Evolutionary conservation across 805 yeast genomes (phyloP).

Genomic region (Blastobotrys americana): DNA sequence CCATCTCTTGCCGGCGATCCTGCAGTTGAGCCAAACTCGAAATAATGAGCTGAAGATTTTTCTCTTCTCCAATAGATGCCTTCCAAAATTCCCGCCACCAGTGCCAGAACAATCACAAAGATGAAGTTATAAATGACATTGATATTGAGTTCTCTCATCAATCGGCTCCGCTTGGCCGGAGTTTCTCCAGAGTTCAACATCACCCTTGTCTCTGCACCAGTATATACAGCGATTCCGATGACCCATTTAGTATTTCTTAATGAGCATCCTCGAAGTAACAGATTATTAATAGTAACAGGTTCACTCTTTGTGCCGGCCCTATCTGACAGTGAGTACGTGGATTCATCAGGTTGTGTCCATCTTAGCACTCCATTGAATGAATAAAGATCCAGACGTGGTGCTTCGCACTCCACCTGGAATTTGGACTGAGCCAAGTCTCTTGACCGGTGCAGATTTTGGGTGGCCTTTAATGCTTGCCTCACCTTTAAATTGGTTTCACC

Average conservation of each 20-base stretch:
- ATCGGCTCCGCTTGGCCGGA: conserved; percentile 62
- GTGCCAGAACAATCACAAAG: conserved; percentile 56
- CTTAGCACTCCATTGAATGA: conserved; percentile 60
- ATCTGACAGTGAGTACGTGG: conserved; percentile 16
- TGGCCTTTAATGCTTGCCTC: conserved; percentile 47
- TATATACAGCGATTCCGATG: conserved; percentile 64
- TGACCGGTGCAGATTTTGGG: conserved; percentile 47
- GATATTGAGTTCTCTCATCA: conserved; percentile 57
- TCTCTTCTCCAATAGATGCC: conserved; percentile 50
- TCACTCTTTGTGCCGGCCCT: conserved; percentile 39
- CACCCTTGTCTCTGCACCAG: conserved; percentile 70
- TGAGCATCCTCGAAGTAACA: conserved; percentile 64
- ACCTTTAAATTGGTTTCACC: conserved; percentile 72
- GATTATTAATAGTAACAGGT: conserved; percentile 53
- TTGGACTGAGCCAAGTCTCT: conserved; percentile 50
- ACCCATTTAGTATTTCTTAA: conserved; percentile 73
- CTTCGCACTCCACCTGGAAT: conserved; percentile 62
- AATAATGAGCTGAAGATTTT: conserved; percentile 43
- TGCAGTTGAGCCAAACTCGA: conserved; percentile 57
- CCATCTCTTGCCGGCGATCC: conserved; percentile 59
- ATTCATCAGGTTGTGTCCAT: conserved; percentile 32
- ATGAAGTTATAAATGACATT: conserved; percentile 59
- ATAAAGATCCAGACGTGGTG: conserved; percentile 62
- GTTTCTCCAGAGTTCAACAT: conserved; percentile 74
- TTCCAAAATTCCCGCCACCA: conserved; percentile 61